phyloP scores from a whole-genome alignment of 2,329 filamentous ascomycete species.

The Colletotrichum chlorophyti region DNA sequence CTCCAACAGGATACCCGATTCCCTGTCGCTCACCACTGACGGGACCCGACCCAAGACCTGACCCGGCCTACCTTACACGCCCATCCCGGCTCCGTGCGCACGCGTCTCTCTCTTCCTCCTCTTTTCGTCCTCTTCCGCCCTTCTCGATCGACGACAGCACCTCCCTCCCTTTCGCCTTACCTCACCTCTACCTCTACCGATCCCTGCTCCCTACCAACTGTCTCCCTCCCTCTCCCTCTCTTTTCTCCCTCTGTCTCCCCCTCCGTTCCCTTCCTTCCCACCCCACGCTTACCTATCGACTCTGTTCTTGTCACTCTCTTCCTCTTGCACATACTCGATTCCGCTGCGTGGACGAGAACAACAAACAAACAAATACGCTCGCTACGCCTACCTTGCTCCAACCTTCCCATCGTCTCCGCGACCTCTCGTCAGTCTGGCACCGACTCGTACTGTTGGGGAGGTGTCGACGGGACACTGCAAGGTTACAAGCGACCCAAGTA shows the following conservation, averaged over 20 bases:
- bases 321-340: slow-evolving; percentile 14
- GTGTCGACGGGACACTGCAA: slow-evolving; percentile 3
- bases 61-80: slow-evolving; percentile 3
- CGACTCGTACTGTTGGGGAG: slow-evolving; percentile 7
- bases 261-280: not conserved
- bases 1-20: slow-evolving; percentile 5
- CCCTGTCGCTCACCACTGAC: not conserved
- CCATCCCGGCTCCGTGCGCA: slow-evolving; percentile 13
- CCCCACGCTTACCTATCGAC: slow-evolving; percentile 8
- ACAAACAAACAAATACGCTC: slow-evolving; percentile 26
- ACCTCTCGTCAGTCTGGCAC: slow-evolving; percentile 17
- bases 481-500: not conserved
- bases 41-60: not conserved
- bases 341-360: slow-evolving; percentile 24
- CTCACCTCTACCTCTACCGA: not conserved
- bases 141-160: not conserved
- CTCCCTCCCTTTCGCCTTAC: no score
- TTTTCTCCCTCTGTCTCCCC: slow-evolving; percentile 26
- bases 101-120: slow-evolving; percentile 3
- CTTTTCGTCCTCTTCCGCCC: no score
- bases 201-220: slow-evolving; percentile 21
- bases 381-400: slow-evolving; percentile 2
- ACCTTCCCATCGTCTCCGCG: not conserved
- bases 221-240: slow-evolving; percentile 21
- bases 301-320: slow-evolving; percentile 6